Conservation (phyloP, 768 basidiomycete genomes). For the Auriscalpium orientale region DNA sequence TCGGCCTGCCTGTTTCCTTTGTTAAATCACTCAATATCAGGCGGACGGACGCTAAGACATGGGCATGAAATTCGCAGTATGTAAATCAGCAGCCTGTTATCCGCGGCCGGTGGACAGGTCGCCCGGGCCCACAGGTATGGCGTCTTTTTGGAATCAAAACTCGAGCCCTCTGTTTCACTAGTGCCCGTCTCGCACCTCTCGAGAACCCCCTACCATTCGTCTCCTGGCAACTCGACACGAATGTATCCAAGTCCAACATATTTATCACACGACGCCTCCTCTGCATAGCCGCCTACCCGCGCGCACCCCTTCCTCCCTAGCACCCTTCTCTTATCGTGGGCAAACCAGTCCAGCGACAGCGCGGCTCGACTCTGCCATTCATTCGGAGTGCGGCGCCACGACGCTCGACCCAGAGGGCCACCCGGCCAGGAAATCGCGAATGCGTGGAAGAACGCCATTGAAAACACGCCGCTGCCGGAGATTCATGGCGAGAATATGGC, state of each 20-base stretch:
- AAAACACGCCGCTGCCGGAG: neutral
- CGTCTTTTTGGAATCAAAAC: too few species aligned
- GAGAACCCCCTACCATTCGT: neutral
- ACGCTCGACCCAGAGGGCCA: neutral
- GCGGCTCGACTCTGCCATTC: too few species aligned
- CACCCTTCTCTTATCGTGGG: neutral
- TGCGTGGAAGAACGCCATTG: conserved; percentile 1
- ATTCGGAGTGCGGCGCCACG: neutral
- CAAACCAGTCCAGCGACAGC: too few species aligned
- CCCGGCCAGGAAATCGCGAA: conserved; percentile 3
- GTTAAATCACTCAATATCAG: too few species aligned
- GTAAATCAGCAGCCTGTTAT: too few species aligned
- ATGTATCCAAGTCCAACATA: neutral
- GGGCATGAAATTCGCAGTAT: too few species aligned
- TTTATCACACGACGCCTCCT: conserved; percentile 1
- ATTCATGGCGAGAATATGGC: conserved; percentile 11
- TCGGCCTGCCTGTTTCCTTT: too few species aligned
- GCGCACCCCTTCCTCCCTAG: conserved; percentile 1
- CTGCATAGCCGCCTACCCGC: conserved; percentile 8
- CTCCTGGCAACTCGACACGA: neutral
- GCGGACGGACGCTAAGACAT: too few species aligned
- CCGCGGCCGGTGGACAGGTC: neutral
- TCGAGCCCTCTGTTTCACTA: too few species aligned
- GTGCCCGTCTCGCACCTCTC: too few species aligned
- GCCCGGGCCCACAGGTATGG: too few species aligned